phyloP scores from a whole-genome alignment of 768 basidiomycete genomes.

The Serendipita indica region DNA sequence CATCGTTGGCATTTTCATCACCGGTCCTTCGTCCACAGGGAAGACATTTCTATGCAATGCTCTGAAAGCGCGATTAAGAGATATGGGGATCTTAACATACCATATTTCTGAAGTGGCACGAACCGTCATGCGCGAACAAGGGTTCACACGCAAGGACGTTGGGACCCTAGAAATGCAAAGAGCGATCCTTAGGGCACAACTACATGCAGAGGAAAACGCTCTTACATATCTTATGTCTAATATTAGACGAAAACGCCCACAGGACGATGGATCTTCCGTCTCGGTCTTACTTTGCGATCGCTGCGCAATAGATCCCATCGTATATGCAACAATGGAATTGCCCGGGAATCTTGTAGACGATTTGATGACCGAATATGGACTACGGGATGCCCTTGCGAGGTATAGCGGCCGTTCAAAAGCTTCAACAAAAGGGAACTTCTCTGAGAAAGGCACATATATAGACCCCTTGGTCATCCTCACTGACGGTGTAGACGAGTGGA shows the following conservation, averaged over 20 bases:
- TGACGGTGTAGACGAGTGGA: slow-evolving; percentile 41
- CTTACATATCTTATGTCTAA: slow-evolving; percentile 11
- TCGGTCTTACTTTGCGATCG: slow-evolving; percentile 39
- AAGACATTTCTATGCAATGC: slow-evolving; percentile 53
- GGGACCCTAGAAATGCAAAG: slow-evolving; percentile 43
- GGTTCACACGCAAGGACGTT: slow-evolving; percentile 39
- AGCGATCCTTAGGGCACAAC: slow-evolving; percentile 44
- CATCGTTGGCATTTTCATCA: not conserved
- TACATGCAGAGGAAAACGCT: slow-evolving; percentile 29
- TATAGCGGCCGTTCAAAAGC: slow-evolving; percentile 22
- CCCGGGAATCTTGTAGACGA: slow-evolving; percentile 16
- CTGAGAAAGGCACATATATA: slow-evolving; percentile 29
- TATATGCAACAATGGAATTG: slow-evolving; percentile 41
- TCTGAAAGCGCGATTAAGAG: slow-evolving; percentile 27
- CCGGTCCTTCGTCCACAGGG: slow-evolving; percentile 38
- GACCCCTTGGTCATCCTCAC: slow-evolving; percentile 38
- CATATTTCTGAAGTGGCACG: slow-evolving; percentile 51
- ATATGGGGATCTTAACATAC: slow-evolving; percentile 20
- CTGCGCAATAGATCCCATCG: slow-evolving; percentile 48
- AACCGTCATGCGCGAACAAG: slow-evolving; percentile 36
- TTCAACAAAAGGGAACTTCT: slow-evolving; percentile 25
- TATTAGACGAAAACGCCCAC: not conserved
- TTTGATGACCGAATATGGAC: not conserved
- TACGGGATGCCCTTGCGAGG: not conserved
- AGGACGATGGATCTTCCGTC: not conserved